phyloP scores from a whole-genome alignment of 2,329 filamentous ascomycete species.

The Cercospora zeae-maydis region DNA sequence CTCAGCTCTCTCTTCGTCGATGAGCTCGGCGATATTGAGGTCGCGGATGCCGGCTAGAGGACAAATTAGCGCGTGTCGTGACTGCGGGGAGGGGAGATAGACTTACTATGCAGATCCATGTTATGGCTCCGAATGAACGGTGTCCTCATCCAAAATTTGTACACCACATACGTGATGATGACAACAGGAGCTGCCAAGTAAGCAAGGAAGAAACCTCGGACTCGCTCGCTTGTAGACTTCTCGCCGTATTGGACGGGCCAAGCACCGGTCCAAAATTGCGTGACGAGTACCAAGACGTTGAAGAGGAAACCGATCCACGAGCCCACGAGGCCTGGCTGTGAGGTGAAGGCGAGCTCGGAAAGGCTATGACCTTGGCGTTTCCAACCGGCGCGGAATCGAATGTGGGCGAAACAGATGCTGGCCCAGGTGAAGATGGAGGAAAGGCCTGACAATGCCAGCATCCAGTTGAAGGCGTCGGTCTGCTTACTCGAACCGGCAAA shows the following conservation, averaged over 20 bases:
- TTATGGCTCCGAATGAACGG: conserved; percentile 61
- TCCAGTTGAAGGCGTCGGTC: conserved; percentile 69
- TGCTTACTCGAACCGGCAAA: conserved; percentile 64
- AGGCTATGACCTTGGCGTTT: conserved; percentile 59
- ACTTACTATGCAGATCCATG: conserved; percentile 49
- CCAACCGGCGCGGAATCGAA: conserved; percentile 85
- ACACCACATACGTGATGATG: conserved; percentile 33
- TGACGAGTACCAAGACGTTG: conserved; percentile 64
- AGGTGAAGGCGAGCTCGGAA: conserved; percentile 62
- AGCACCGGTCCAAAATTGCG: conserved; percentile 75
- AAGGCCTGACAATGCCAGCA: conserved; percentile 69
- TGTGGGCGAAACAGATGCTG: conserved; percentile 84
- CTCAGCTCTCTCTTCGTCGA: conserved; percentile 78
- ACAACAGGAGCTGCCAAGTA: conserved; percentile 38
- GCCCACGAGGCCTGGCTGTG: conserved; percentile 56
- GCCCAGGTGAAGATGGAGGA: conserved; percentile 76
- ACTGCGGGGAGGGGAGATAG: background rate
- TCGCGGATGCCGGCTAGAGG: conserved; percentile 80
- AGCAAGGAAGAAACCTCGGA: conserved; percentile 29
- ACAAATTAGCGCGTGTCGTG: conserved; percentile 40
- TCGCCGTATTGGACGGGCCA: conserved; percentile 58
- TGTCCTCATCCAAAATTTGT: conserved; percentile 32
- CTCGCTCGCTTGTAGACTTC: conserved; percentile 18
- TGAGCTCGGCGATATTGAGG: conserved; percentile 72
- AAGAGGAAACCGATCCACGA: conserved; percentile 61